Evolutionary conservation across 352 stramenopile genomes (phyloP), one percentile per base, ranked within the genome.

Genomic region (Phytopythium cucurbitacearum): DNA sequence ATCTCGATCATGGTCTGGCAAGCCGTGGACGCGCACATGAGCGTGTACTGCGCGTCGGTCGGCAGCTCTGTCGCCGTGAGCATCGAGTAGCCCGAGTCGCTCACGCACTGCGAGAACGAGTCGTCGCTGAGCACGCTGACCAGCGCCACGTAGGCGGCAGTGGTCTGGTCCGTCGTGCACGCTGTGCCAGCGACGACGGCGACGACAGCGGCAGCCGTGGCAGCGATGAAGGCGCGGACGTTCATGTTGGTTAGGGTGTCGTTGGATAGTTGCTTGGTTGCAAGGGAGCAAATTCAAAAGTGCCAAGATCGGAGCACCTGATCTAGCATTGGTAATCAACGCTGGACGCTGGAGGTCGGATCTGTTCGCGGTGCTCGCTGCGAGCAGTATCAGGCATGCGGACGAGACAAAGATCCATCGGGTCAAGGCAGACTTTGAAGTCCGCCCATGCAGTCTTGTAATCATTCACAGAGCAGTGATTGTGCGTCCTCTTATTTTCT

Each of bases 1-100:
- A 43, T 56, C 51, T 41, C 51, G 50, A 69, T 59, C 13, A 71
- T 37, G 32, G 52, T 50, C 53, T 60, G 37, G 54, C 65, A 74
- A 28, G 56, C 35, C 39, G 4, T 51, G 16, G 55, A 63, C 6
- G 53, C 51, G 52, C 65, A 71, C 65, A 74, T 74, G n/a, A 49
- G 13, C 4, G 45, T 41, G 39, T 67, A 59, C 53, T 71, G 54
- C 9, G 48, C 56, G 33, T 66, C 53, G 36, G 50, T 62, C 10
- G 66, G 66, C 15, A 69, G 40, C 15, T 55, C 43, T 0, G 62
- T 69, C 6, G 66, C 60, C 45, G 58, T 59, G 34, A 67, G 53
- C 16, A 71, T 56, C 41, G 49, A 67, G 58, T 66, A 76, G 37
- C 60, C 60, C n/a, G 67, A 68, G 46, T 61, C 61, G 37, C 50